Base-by-base conservation (phyloP, 176 grass and related monocot genomes). In the Aegilops umbellulata region DNA sequence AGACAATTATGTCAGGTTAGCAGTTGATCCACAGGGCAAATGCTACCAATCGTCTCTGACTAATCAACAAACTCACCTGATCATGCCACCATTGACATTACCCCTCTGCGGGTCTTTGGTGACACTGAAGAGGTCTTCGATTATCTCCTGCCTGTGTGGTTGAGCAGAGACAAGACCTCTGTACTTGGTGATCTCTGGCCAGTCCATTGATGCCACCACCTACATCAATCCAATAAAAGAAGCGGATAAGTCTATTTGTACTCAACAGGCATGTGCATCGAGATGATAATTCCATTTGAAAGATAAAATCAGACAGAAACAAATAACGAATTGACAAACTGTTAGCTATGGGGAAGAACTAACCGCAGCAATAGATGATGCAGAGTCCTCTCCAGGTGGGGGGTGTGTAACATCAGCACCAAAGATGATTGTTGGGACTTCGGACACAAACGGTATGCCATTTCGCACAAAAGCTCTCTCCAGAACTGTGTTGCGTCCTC, bases 341-440 rank as follows among this genome's bases (percentile, higher is more conserved):
- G 15, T 41, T 61, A 57, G 36, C 34, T 68, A 78, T 17, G 36
- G 36, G 57, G 75, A 76, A 60, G 68, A 68, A 76, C 85, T 80
- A 12, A 98, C 95, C 13, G 95, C 95, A 71, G 95, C 91, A 74
- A 98, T 96, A 31, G 94, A 96, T 34, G 91, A 79, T 79, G 81
- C 88, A 24, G 94, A 91, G 47, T 96, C 91, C 71, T 96, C 94
- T 78, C 94, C 91, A 73, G 94, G 91, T 77, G 91, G 70, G 13
- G 89, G 91, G 69, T 93, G 91, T 69, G 91, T 93, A 14, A 93
- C 94, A 85, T 96, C 94, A 83, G 94, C 91, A 17, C 94, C 94
- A 87, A 93, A 93, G 58, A 96, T 91, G 66, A 93, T 96, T 38
- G 94, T 96, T 38, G 89, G 89, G 32, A 51, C 39, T 53, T 96